A percentile compares a stretch with the other conserved stretches of the same genome.
Conservation (phyloP, 805 yeast species). For the Candida dajiaensis region DNA sequence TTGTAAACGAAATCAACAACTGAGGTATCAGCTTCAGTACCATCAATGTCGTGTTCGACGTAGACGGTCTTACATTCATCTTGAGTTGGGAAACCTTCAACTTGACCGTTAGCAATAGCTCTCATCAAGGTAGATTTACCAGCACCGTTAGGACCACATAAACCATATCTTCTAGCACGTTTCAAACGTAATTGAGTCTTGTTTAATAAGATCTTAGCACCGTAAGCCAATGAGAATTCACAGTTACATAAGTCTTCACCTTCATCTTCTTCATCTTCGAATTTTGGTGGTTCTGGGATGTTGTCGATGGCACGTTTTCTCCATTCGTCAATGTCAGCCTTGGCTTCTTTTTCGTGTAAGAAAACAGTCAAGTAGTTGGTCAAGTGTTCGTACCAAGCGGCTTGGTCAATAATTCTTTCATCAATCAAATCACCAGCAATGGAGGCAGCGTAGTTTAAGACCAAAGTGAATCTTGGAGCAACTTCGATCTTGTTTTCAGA, state of each 20-base stretch:
- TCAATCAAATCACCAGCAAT: constrained; percentile 99
- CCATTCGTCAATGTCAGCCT: constrained; percentile 86
- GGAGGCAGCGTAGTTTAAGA: constrained; percentile 81
- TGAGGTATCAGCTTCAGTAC: constrained; percentile 93
- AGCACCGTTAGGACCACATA: constrained; percentile 99
- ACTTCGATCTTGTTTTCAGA: constrained; percentile 53
- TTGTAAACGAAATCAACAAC: constrained; percentile 88
- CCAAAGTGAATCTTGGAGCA: constrained; percentile 73
- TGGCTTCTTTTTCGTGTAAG: constrained; percentile 89
- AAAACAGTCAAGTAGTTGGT: constrained; percentile 94
- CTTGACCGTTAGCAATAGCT: constrained; percentile 96
- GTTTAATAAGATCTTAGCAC: constrained; percentile 99
- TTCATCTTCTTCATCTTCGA: constrained; percentile 96
- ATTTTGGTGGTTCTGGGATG: constrained; percentile 93
- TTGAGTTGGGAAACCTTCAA: constrained; percentile 99
- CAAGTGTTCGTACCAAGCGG: constrained; percentile 82
- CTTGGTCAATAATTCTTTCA: constrained; percentile 92
- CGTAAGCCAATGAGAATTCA: constrained; percentile 99
- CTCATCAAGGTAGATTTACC: constrained; percentile 99
- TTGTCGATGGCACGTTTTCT: constrained; percentile 96
- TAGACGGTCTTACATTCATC: constrained; percentile 98
- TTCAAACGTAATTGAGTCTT: constrained; percentile 98
- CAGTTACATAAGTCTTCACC: constrained; percentile 99
- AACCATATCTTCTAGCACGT: constrained; percentile 99
- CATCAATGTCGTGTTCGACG: constrained; percentile 99